Percentiles rank a stretch among this genome's conserved stretches.
Evolutionary conservation across 805 yeast genomes (phyloP).

Genomic region (Suhomyces sp.): DNA sequence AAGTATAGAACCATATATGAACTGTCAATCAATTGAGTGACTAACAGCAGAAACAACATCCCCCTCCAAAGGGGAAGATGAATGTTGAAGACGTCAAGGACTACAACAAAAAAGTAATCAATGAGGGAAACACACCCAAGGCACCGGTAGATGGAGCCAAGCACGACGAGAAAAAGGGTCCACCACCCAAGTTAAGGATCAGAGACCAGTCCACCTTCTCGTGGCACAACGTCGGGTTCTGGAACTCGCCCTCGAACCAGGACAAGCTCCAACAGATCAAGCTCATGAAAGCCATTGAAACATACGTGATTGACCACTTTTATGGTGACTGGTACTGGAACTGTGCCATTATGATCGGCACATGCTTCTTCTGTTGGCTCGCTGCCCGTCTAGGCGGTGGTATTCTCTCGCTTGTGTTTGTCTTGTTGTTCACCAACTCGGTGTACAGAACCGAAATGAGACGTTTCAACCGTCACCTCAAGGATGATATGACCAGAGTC

Average conservation of each 20-base stretch:
- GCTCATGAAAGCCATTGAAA: constrained; percentile 41
- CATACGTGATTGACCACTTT: constrained; percentile 65
- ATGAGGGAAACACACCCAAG: constrained; percentile 7
- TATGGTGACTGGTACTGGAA: constrained; percentile 74
- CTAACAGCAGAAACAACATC: background rate
- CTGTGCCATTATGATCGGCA: constrained; percentile 59
- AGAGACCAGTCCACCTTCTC: constrained; percentile 33
- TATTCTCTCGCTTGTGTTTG: constrained; percentile 57
- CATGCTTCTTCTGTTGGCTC: constrained; percentile 70
- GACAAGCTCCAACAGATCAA: constrained; percentile 27
- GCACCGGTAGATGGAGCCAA: constrained; percentile 17
- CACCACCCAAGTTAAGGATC: constrained; percentile 16
- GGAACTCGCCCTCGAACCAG: constrained; percentile 21
- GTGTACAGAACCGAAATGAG: constrained; percentile 72
- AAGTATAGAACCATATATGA: background rate
- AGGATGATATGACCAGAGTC: constrained; percentile 72
- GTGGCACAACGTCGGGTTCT: constrained; percentile 40
- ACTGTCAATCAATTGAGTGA: background rate
- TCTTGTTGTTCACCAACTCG: constrained; percentile 58
- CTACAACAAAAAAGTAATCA: constrained; percentile 11
- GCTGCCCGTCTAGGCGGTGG: constrained; percentile 64
- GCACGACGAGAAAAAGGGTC: constrained; percentile 5
- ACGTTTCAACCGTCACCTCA: constrained; percentile 67
- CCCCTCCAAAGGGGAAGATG: constrained; percentile 2
- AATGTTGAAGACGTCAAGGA: constrained; percentile 11